A percentile compares a stretch with the other conserved stretches of the same genome.
These are phyloP conservation scores for Scenedesmus sp. DNA, from an alignment of 163 green algal species.

Conservation along the genomic window DNA sequence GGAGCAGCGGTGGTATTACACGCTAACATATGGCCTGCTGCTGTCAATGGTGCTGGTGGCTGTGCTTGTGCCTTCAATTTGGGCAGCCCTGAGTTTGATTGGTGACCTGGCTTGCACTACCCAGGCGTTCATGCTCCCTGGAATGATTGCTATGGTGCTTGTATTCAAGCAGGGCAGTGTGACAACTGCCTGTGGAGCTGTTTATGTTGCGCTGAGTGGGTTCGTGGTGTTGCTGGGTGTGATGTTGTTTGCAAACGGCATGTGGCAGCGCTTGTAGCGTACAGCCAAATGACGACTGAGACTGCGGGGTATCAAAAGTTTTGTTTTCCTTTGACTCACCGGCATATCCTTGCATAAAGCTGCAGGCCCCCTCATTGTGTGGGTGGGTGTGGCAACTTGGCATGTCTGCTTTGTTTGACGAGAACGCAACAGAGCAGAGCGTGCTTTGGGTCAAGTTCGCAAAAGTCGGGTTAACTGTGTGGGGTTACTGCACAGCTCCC, in stretches of 20 bases:
- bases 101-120: neutral
- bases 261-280: neutral
- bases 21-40: conserved; percentile 8
- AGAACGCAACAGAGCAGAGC: no score
- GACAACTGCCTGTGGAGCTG: neutral
- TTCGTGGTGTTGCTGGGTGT: neutral
- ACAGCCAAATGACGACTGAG: no score
- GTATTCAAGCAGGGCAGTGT: neutral
- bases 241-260: neutral
- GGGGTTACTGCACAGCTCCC: no score
- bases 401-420: no score
- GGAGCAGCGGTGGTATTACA: neutral
- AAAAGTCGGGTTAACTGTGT: no score
- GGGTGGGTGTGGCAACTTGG: no score
- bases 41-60: neutral
- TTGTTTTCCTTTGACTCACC: no score
- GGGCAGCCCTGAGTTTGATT: neutral
- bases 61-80: neutral
- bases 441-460: no score
- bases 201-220: neutral
- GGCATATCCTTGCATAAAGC: no score
- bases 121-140: conserved; percentile 12
- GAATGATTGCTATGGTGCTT: neutral
- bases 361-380: no score
- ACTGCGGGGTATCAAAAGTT: no score